A percentile compares a stretch with the other conserved stretches of the same genome.
Conservation (phyloP, 2,329 filamentous ascomycete species). For the Xylaria sp. region DNA sequence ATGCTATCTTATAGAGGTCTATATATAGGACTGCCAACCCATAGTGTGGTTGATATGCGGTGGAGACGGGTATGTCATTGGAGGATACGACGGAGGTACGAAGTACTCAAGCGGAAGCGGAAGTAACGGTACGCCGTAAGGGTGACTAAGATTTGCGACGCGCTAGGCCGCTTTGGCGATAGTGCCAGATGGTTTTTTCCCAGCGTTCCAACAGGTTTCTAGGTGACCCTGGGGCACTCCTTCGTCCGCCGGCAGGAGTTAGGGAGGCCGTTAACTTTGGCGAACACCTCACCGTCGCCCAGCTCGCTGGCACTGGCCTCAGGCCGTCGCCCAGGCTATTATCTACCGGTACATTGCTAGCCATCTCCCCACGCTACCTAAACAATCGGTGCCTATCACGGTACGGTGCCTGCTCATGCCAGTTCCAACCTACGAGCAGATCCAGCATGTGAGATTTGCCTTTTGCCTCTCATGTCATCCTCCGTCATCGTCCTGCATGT, state of each 20-base stretch:
- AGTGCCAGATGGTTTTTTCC: neutral
- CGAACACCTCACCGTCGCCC: no score
- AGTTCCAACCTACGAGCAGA: neutral
- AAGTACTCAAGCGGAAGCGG: neutral
- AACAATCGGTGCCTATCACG: no score
- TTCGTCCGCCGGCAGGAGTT: no score
- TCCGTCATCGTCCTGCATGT: conserved; percentile 2
- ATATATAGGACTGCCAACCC: neutral
- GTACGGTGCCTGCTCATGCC: no score
- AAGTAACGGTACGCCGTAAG: neutral
- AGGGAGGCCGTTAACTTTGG: no score
- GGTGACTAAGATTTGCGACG: neutral
- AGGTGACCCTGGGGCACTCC: no score
- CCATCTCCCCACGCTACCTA: no score
- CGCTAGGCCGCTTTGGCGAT: neutral
- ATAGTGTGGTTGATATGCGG: neutral
- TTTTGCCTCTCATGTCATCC: conserved; percentile 1
- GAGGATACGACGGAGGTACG: neutral
- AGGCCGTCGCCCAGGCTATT: no score
- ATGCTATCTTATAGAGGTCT: neutral
- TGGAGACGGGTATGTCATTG: neutral
- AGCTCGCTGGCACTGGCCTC: no score
- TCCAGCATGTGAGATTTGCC: neutral
- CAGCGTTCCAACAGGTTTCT: neutral
- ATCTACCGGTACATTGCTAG: no score